These are phyloP conservation scores for Colletotrichum cuscutae DNA, from an alignment of 2,329 filamentous ascomycete genomes.

Conservation along the genomic window DNA sequence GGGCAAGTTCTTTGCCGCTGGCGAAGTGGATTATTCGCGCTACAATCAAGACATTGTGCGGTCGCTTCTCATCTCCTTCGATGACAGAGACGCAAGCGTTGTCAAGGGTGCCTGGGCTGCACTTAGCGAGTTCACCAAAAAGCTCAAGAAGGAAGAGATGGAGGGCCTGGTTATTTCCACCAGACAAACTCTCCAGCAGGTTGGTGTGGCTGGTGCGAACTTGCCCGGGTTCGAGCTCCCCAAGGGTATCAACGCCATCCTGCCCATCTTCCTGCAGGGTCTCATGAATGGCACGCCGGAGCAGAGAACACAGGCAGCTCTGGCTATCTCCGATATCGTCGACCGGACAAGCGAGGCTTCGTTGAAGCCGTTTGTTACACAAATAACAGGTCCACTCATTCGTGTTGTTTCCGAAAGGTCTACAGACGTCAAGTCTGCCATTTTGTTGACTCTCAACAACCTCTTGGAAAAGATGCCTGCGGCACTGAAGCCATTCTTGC, in stretches of 20 bases:
- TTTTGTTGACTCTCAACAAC: constrained; percentile 93
- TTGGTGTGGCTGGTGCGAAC: constrained; percentile 86
- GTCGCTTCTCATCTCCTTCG: constrained; percentile 89
- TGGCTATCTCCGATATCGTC: constrained; percentile 95
- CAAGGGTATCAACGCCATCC: constrained; percentile 95
- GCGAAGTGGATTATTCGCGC: constrained; percentile 89
- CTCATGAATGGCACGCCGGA: constrained; percentile 96
- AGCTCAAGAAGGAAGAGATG: constrained; percentile 97
- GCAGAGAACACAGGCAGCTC: constrained; percentile 88
- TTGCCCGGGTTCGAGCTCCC: constrained; percentile 90
- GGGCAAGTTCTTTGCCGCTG: constrained; percentile 83
- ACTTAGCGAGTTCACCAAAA: constrained; percentile 87
- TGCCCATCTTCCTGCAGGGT: constrained; percentile 97
- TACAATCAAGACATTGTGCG: constrained; percentile 97
- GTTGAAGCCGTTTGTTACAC: constrained; percentile 93
- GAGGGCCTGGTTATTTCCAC: constrained; percentile 90
- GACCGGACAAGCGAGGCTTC: constrained; percentile 90
- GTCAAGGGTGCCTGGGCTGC: constrained; percentile 92
- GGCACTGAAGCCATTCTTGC: constrained; percentile 95
- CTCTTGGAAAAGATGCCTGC: constrained; percentile 95
- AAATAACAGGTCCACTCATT: constrained; percentile 97
- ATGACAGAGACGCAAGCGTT: constrained; percentile 84
- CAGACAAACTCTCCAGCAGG: constrained; percentile 84
- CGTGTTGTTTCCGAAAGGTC: constrained; percentile 97
- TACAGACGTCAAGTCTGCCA: constrained; percentile 94